Percentiles rank a stretch among this genome's conserved stretches.
Evolutionary conservation across 352 stramenopile genomes (phyloP).

Genomic region (Globisporangium spinosum): DNA sequence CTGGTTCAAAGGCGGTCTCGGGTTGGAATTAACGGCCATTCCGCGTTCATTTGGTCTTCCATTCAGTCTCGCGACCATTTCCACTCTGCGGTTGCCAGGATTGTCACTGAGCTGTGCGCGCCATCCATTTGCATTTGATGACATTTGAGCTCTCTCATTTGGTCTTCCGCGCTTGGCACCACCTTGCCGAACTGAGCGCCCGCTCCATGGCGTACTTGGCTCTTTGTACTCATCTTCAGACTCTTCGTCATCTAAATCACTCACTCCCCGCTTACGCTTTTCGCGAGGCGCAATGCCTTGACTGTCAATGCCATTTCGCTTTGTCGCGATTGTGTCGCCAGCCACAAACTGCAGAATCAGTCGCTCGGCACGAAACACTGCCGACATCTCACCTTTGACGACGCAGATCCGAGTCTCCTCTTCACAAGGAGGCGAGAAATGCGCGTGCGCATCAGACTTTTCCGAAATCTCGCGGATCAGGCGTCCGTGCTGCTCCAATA

Average conservation of each 20-base stretch:
- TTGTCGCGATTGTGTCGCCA: constrained; percentile 48
- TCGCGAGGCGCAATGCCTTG: constrained; percentile 4
- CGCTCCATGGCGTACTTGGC: neutral
- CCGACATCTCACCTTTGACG: constrained; percentile 45
- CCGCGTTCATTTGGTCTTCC: neutral
- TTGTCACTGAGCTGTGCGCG: neutral
- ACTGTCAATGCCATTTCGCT: constrained; percentile 12
- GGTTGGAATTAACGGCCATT: neutral
- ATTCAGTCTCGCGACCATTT: neutral
- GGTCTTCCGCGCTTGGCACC: neutral
- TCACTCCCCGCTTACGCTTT: constrained; percentile 37
- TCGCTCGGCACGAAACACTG: constrained; percentile 48
- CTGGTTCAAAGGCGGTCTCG: neutral
- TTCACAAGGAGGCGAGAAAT: constrained; percentile 37
- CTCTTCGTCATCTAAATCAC: constrained; percentile 22
- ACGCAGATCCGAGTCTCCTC: constrained; percentile 48
- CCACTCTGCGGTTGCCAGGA: neutral
- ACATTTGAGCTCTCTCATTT: neutral
- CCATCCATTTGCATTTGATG: neutral
- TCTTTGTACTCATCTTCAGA: constrained; percentile 1
- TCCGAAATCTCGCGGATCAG: constrained; percentile 55
- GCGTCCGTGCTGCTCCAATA: constrained; percentile 44
- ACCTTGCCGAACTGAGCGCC: neutral
- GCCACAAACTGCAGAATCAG: constrained; percentile 61
- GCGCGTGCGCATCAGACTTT: constrained; percentile 44